These are phyloP conservation scores for Sanguinoderma infundibulare DNA, from an alignment of 1,284 basidiomycete genomes.

Conservation along the genomic window DNA sequence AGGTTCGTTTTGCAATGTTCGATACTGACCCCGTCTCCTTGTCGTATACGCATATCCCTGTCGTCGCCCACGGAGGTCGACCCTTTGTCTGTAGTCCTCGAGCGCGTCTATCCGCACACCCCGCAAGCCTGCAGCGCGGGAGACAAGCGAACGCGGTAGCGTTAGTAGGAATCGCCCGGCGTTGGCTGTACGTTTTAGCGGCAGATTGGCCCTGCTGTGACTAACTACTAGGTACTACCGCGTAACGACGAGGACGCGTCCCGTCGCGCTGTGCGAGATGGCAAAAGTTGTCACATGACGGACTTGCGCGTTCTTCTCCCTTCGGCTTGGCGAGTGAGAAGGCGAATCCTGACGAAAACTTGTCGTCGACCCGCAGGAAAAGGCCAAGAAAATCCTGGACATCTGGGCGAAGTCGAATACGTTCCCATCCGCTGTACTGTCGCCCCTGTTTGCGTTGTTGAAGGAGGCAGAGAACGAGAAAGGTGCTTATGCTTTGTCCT, in stretches of 20 bases:
- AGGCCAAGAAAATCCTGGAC: constrained; percentile 92
- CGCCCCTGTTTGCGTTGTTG: constrained; percentile 68
- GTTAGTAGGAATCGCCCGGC: neutral
- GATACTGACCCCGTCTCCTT: constrained; percentile 17
- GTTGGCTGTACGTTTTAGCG: neutral
- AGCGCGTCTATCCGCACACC: neutral
- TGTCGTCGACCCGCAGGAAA: constrained; percentile 70
- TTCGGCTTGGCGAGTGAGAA: constrained; percentile 13
- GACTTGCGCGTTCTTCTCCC: constrained; percentile 1
- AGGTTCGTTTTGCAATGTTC: constrained; percentile 67
- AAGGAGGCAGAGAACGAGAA: constrained; percentile 58
- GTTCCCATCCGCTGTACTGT: constrained; percentile 75
- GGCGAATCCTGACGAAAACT: constrained; percentile 39
- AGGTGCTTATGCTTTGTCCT: constrained; percentile 78
- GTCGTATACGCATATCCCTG: neutral
- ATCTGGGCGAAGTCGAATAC: constrained; percentile 91
- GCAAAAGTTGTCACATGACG: constrained; percentile 29
- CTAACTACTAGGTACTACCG: neutral
- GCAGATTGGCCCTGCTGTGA: neutral
- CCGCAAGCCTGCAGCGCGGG: no score
- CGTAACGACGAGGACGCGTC: neutral
- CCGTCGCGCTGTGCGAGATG: constrained; percentile 2
- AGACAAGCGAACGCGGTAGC: neutral
- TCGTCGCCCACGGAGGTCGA: neutral
- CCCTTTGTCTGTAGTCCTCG: neutral